Conservation (phyloP, 1,284 basidiomycete genomes). For the Exobasidium cylindrosporum region DNA sequence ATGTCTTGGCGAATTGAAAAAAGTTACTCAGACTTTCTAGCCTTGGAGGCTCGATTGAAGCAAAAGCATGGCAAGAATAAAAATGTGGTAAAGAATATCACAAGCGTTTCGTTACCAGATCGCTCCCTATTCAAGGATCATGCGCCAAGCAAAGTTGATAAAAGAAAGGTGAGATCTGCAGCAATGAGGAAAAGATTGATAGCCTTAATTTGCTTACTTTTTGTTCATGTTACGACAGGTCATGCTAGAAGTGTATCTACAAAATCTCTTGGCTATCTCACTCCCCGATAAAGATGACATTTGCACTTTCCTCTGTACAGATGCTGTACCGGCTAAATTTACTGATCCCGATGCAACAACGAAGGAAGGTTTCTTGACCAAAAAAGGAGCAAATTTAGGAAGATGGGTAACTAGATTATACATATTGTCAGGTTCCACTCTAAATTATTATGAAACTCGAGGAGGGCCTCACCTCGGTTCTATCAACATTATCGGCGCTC, state of each 20-base stretch:
- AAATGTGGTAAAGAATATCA: constrained; percentile 65
- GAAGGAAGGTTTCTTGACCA: constrained; percentile 94
- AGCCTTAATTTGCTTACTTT: constrained; percentile 69
- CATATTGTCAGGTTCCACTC: constrained; percentile 71
- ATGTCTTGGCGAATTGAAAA: constrained; percentile 85
- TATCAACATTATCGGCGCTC: constrained; percentile 78
- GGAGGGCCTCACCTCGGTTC: constrained; percentile 85
- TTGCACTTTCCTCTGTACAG: constrained; percentile 86
- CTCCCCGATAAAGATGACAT: constrained; percentile 85
- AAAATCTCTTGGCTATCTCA: constrained; percentile 72
- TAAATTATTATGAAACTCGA: constrained; percentile 85
- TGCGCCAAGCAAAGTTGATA: constrained; percentile 91
- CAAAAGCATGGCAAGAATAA: constrained; percentile 67
- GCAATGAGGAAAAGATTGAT: constrained; percentile 66
- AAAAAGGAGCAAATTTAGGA: constrained; percentile 93
- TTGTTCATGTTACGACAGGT: too few relatives aligned
- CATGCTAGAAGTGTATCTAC: constrained; percentile 80
- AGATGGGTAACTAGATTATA: constrained; percentile 77
- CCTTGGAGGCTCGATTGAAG: constrained; percentile 66
- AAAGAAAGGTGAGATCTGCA: constrained; percentile 61
- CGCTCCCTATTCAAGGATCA: constrained; percentile 92
- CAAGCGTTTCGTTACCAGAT: constrained; percentile 70
- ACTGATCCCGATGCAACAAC: constrained; percentile 60
- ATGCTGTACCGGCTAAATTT: constrained; percentile 68
- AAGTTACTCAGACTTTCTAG: constrained; percentile 82